phyloP scores from a whole-genome alignment of 2,329 filamentous ascomycete species.

The Cladosporium cucumerinum region DNA sequence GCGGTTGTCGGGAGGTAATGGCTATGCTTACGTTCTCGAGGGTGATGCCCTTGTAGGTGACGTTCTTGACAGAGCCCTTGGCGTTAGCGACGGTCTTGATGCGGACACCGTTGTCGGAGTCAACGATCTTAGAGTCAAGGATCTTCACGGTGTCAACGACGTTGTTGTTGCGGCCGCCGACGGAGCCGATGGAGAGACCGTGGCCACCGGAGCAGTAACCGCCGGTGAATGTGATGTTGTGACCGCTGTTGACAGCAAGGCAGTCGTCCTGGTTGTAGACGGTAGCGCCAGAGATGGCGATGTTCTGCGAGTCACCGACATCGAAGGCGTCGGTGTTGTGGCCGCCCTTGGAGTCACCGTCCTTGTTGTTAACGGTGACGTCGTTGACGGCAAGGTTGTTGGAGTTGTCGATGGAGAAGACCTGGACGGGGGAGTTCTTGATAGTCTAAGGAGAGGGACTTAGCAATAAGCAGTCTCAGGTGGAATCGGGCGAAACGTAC shows the following conservation, averaged over 20 bases:
- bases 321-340: slow-evolving; percentile 35
- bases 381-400: slow-evolving; percentile 45
- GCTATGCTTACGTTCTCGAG: slow-evolving; percentile 29
- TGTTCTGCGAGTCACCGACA: slow-evolving; percentile 24
- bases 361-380: slow-evolving; percentile 58
- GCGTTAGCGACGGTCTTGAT: slow-evolving; percentile 53
- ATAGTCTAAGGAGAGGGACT: slow-evolving; percentile 28
- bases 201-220: slow-evolving; percentile 49
- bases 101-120: slow-evolving; percentile 50
- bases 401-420: slow-evolving; percentile 47
- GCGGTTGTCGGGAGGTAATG: background rate
- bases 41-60: slow-evolving; percentile 54
- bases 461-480: background rate
- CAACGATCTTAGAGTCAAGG: slow-evolving; percentile 41
- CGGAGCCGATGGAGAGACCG: slow-evolving; percentile 55
- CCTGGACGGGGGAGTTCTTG: slow-evolving; percentile 55
- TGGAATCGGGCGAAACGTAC: background rate
- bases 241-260: slow-evolving; percentile 36
- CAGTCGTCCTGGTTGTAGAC: slow-evolving; percentile 34
- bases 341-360: slow-evolving; percentile 42
- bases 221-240: slow-evolving; percentile 42
- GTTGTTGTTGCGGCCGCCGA: slow-evolving; percentile 54
- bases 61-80: slow-evolving; percentile 50
- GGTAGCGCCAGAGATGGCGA: slow-evolving; percentile 27
- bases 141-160: slow-evolving; percentile 46